phyloP scores from a whole-genome alignment of 768 basidiomycete species.

The Suillus hirtellus region DNA sequence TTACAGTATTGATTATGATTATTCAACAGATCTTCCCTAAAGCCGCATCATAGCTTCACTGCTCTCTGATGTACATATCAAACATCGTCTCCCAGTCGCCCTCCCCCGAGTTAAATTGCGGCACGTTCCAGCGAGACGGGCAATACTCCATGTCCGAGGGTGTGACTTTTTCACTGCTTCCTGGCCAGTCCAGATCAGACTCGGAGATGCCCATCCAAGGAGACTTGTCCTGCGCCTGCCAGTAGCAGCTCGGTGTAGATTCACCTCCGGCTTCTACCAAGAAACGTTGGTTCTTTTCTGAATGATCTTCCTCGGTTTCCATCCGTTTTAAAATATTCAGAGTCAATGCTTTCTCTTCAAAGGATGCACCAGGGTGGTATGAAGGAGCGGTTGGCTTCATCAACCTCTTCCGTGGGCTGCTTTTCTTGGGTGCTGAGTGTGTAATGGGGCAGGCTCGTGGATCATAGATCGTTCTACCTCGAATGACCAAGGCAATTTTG shows the following conservation, averaged over 20 bases:
- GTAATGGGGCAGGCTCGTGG: not conserved
- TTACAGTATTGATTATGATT: not conserved
- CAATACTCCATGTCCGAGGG: not conserved
- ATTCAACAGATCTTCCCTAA: constrained; percentile 1
- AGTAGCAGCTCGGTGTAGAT: not conserved
- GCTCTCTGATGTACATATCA: constrained; percentile 40
- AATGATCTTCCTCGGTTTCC: constrained; percentile 25
- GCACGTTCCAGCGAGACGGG: not conserved
- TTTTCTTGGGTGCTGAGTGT: not conserved
- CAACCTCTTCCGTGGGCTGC: not conserved
- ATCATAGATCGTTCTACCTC: constrained; percentile 34
- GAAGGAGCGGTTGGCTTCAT: not conserved
- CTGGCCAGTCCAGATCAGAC: not conserved
- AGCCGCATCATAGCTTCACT: constrained; percentile 15
- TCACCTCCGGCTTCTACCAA: constrained; percentile 12
- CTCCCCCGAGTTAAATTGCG: constrained; percentile 13
- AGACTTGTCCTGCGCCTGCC: not conserved
- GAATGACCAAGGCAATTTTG: constrained; percentile 14
- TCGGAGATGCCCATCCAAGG: not conserved
- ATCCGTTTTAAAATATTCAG: constrained; percentile 19
- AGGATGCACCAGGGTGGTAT: not conserved
- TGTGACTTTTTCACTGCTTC: not conserved
- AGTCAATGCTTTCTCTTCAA: not conserved
- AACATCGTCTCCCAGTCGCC: constrained; percentile 37
- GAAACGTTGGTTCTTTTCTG: constrained; percentile 10